Evolutionary conservation across 164 flowering plant species (phyloP).

Genomic region (Nelumbo lutea): DNA sequence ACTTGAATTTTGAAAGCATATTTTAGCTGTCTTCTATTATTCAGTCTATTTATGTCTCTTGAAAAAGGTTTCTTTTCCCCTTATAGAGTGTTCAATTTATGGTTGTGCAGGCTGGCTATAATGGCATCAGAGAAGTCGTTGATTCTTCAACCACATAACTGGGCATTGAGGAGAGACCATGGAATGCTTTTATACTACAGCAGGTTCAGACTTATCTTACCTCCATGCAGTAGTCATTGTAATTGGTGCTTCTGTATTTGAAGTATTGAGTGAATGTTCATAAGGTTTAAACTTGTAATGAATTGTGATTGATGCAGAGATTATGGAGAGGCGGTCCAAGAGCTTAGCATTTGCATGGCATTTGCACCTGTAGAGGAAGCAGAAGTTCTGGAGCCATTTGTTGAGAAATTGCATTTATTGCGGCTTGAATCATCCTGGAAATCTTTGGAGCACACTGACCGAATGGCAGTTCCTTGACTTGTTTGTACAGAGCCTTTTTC

Average conservation of each 20-base stretch:
- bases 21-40: too few species aligned
- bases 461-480: slow-evolving; percentile 32
- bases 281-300: neutral
- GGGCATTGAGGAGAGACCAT: slow-evolving; percentile 72
- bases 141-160: slow-evolving; percentile 70
- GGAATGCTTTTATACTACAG: slow-evolving; percentile 67
- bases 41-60: neutral
- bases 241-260: neutral
- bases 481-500: slow-evolving; percentile 6
- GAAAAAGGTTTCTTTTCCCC: neutral
- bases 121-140: slow-evolving; percentile 73
- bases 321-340: slow-evolving; percentile 62
- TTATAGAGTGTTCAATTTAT: neutral
- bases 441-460: slow-evolving; percentile 35
- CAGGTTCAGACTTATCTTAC: slow-evolving; percentile 24
- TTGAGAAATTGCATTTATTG: slow-evolving; percentile 65
- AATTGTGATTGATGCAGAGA: slow-evolving; percentile 27
- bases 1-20: too few species aligned
- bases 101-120: slow-evolving; percentile 46
- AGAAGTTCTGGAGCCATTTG: slow-evolving; percentile 56
- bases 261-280: neutral
- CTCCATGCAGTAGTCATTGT: neutral
- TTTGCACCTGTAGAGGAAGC: slow-evolving; percentile 78
- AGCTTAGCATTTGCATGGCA: slow-evolving; percentile 82
- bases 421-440: slow-evolving; percentile 63